A percentile compares a stretch with the other conserved stretches of the same genome.
Conservation (phyloP, 1,284 basidiomycete genomes). For the Cutaneotrichosporon cyanovorans region DNA sequence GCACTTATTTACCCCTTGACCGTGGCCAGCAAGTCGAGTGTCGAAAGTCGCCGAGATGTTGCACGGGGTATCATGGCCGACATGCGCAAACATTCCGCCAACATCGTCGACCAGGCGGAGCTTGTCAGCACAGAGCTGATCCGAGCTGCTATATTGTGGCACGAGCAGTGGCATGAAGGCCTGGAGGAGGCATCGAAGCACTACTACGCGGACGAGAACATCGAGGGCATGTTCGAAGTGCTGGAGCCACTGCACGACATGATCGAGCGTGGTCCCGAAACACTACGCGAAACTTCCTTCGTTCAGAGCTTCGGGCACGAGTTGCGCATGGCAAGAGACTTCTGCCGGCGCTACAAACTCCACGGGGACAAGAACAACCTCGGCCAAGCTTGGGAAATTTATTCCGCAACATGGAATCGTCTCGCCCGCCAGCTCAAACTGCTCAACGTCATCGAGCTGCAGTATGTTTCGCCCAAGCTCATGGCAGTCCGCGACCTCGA, state of each 20-base stretch:
- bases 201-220: constrained; percentile 97
- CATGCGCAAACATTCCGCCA: constrained; percentile 85
- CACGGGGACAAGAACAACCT: constrained; percentile 84
- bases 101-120: constrained; percentile 86
- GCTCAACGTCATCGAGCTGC: constrained; percentile 84
- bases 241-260: constrained; percentile 91
- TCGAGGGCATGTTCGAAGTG: constrained; percentile 95
- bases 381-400: constrained; percentile 99
- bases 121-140: constrained; percentile 93
- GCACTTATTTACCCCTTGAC: constrained; percentile 97
- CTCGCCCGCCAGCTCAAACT: constrained; percentile 90
- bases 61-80: constrained; percentile 85
- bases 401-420: constrained; percentile 96
- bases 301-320: constrained; percentile 91
- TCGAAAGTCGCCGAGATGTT: constrained; percentile 69
- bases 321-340: constrained; percentile 87
- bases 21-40: constrained; percentile 94
- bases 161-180: constrained; percentile 98
- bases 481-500: constrained; percentile 84
- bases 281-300: constrained; percentile 91
- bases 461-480: constrained; percentile 93
- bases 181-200: constrained; percentile 94
- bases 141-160: constrained; percentile 96
- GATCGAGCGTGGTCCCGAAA: constrained; percentile 85
- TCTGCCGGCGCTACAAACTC: constrained; percentile 75